A percentile compares a stretch with the other conserved stretches of the same genome.
These are phyloP conservation scores for Aspergillus amoenus DNA, from an alignment of 2,329 filamentous ascomycete genomes.

Conservation along the genomic window DNA sequence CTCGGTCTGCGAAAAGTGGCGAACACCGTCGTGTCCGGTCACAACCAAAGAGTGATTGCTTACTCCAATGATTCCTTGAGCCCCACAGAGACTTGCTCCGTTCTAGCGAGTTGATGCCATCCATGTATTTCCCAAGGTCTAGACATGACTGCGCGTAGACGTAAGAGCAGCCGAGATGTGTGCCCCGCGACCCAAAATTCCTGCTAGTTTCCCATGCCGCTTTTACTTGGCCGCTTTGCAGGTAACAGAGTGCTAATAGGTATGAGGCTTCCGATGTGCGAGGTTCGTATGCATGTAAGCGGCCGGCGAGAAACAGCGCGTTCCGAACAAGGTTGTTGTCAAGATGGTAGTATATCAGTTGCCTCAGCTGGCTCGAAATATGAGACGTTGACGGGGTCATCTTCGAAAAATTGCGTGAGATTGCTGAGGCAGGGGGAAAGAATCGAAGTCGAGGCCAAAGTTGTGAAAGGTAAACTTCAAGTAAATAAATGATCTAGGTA, in stretches of 20 bases:
- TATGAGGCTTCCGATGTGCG: conserved; percentile 78
- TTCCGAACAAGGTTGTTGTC: conserved; percentile 89
- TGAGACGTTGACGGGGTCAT: conserved; percentile 59
- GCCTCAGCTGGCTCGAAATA: conserved; percentile 61
- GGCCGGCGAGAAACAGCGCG: conserved; percentile 88
- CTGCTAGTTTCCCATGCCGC: conserved; percentile 84
- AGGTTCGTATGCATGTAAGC: conserved; percentile 79
- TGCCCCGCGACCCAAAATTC: conserved; percentile 65
- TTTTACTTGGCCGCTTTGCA: conserved; percentile 77
- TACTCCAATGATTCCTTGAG: conserved; percentile 74
- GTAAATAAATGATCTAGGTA: not conserved
- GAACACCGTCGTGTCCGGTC: not conserved
- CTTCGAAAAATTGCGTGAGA: conserved; percentile 14
- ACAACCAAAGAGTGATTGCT: conserved; percentile 34
- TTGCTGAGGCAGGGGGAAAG: not conserved
- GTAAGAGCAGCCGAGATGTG: conserved; percentile 83
- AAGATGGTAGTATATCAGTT: conserved; percentile 71
- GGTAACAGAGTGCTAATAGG: conserved; percentile 79
- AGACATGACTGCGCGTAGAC: conserved; percentile 89
- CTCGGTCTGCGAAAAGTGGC: not conserved
- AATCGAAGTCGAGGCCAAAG: conserved; percentile 14
- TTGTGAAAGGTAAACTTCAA: conserved; percentile 14
- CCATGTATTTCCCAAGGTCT: conserved; percentile 71
- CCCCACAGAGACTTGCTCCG: conserved; percentile 76
- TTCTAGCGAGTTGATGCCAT: conserved; percentile 81